phyloP scores from a whole-genome alignment of 257 asterid genomes.

The Sherardia arvensis region DNA sequence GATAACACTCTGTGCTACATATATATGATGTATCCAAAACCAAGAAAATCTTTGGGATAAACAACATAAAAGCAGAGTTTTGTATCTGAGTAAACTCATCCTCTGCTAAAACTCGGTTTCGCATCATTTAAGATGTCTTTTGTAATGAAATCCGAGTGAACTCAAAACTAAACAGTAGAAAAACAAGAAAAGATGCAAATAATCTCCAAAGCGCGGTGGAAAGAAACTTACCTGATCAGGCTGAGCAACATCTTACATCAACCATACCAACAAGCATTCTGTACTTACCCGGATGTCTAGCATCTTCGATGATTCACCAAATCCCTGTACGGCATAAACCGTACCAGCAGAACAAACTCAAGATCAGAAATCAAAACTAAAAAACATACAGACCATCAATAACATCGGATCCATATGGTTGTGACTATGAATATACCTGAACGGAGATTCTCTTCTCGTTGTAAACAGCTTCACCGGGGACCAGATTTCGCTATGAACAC shows the following conservation, averaged over 20 bases:
- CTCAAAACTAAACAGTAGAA: constrained; percentile 24
- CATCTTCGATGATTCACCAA: constrained; percentile 90
- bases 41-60: no score
- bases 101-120: constrained; percentile 76
- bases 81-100: no score
- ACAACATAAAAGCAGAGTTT: no score
- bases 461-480: constrained; percentile 90
- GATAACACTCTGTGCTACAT: no score
- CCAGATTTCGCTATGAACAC: constrained; percentile 86
- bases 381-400: no score
- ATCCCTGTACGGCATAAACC: constrained; percentile 88
- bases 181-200: no score
- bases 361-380: not conserved
- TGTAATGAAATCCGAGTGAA: constrained; percentile 96
- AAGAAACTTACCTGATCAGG: constrained; percentile 75
- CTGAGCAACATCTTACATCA: constrained; percentile 97
- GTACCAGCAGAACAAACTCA: constrained; percentile 28
- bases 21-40: no score
- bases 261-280: constrained; percentile 98
- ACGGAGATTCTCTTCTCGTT: constrained; percentile 79
- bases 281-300: constrained; percentile 90
- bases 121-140: constrained; percentile 81
- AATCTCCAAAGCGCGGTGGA: no score
- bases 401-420: no score
- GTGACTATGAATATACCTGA: constrained; percentile 50